A percentile compares a stretch with the other conserved stretches of the same genome.
These are phyloP conservation scores for Lentinula boryana DNA, from an alignment of 768 basidiomycete genomes.

Conservation along the genomic window DNA sequence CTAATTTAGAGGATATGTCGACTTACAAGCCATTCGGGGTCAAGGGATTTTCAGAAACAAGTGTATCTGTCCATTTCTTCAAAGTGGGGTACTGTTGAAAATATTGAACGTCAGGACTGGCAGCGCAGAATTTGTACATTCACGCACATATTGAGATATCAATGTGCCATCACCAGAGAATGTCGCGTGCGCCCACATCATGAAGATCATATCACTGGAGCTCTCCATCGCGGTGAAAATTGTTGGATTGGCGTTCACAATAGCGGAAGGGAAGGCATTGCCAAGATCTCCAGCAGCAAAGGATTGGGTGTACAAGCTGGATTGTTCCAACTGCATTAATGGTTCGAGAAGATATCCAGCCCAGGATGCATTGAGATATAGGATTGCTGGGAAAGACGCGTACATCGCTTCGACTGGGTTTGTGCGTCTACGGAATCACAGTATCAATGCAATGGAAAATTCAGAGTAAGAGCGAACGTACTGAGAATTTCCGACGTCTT, in stretches of 20 bases:
- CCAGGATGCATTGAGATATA: conserved; percentile 31
- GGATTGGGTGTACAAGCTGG: background rate
- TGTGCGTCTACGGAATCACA: conserved; percentile 12
- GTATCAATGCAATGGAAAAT: background rate
- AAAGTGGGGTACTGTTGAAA: background rate
- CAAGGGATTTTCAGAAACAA: background rate
- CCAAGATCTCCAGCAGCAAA: conserved; percentile 11
- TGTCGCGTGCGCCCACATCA: conserved; percentile 10
- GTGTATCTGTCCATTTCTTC: conserved; percentile 2
- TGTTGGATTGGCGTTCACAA: background rate
- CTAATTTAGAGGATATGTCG: background rate
- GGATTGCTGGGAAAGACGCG: conserved; percentile 29
- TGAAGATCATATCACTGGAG: background rate
- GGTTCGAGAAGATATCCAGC: conserved; percentile 37
- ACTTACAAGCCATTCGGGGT: conserved; percentile 9
- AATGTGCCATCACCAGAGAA: conserved; percentile 8
- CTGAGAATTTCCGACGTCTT: conserved; percentile 37
- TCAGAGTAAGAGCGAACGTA: conserved; percentile 12
- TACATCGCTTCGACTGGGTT: conserved; percentile 36
- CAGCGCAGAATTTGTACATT: background rate
- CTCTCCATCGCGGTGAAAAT: background rate
- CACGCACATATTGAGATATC: conserved; percentile 7
- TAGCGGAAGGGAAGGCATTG: background rate
- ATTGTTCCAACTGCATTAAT: conserved; percentile 24
- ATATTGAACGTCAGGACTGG: background rate